phyloP scores from a whole-genome alignment of 148 eudicot genomes.

The Cornus controversa region DNA sequence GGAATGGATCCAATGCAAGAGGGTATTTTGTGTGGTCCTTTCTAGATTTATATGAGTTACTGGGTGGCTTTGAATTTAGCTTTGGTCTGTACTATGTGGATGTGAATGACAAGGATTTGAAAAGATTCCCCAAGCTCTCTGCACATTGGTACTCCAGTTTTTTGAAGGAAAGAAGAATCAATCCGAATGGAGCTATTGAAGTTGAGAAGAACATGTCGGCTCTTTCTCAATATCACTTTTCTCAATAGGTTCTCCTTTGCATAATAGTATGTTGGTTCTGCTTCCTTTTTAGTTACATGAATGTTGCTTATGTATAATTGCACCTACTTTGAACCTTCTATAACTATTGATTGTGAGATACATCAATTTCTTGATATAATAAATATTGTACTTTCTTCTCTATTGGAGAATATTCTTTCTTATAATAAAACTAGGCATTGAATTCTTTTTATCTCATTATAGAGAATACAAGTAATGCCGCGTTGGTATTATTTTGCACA shows the following conservation, averaged over 20 bases:
- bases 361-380: too few species aligned
- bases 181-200: slow-evolving; percentile 5
- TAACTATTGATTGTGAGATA: too few species aligned
- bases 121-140: slow-evolving; percentile 51
- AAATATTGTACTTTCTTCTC: too few species aligned
- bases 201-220: neutral
- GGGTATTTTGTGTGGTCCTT: slow-evolving; percentile 74
- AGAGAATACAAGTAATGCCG: too few species aligned
- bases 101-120: slow-evolving; percentile 44
- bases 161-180: slow-evolving; percentile 34
- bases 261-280: too few species aligned
- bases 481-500: too few species aligned
- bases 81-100: slow-evolving; percentile 61
- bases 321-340: too few species aligned
- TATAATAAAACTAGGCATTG: too few species aligned
- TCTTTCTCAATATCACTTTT: slow-evolving; percentile 10
- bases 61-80: slow-evolving; percentile 30
- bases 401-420: too few species aligned
- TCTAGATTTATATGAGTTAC: slow-evolving; percentile 50
- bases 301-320: too few species aligned
- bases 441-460: too few species aligned
- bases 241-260: slow-evolving; percentile 1
- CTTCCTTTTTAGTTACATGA: neutral
- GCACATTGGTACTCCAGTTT: slow-evolving; percentile 65
- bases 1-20: slow-evolving; percentile 60